Evolutionary conservation across 805 yeast genomes (phyloP).

Genomic region (Hanseniaspora singularis): DNA sequence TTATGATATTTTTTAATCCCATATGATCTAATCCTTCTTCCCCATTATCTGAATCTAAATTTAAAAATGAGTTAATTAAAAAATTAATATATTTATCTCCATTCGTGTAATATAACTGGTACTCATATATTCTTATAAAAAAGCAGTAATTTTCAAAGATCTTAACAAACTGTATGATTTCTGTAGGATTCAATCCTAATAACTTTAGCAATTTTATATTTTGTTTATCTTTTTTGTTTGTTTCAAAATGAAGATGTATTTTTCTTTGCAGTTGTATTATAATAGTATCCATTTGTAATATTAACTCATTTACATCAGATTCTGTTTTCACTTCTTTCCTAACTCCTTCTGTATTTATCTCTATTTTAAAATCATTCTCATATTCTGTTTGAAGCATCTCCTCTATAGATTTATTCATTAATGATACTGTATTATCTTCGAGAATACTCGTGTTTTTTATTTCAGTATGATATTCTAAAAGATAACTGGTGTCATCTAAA

Average conservation of each 20-base stretch:
- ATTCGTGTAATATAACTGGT: slow-evolving; percentile 4
- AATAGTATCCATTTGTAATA: no score
- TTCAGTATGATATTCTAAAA: background rate
- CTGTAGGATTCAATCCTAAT: background rate
- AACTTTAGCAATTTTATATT: background rate
- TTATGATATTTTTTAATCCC: background rate
- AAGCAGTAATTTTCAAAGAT: slow-evolving; percentile 12
- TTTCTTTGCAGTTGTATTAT: background rate
- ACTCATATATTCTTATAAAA: slow-evolving; percentile 10
- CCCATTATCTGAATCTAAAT: background rate
- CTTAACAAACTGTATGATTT: background rate
- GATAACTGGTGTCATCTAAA: slow-evolving; percentile 4
- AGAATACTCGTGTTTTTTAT: no score
- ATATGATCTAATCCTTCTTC: background rate
- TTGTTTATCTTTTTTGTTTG: background rate
- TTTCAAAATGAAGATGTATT: background rate
- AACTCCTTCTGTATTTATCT: background rate
- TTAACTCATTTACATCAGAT: background rate
- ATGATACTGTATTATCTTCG: background rate
- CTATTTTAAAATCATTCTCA: background rate
- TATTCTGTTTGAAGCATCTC: background rate
- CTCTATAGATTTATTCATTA: background rate
- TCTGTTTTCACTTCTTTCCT: background rate
- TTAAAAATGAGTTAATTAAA: background rate
- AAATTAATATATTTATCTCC: slow-evolving; percentile 9